These are phyloP conservation scores for Nakataea oryzae DNA, from an alignment of 2,329 filamentous ascomycete genomes.

Conservation along the genomic window DNA sequence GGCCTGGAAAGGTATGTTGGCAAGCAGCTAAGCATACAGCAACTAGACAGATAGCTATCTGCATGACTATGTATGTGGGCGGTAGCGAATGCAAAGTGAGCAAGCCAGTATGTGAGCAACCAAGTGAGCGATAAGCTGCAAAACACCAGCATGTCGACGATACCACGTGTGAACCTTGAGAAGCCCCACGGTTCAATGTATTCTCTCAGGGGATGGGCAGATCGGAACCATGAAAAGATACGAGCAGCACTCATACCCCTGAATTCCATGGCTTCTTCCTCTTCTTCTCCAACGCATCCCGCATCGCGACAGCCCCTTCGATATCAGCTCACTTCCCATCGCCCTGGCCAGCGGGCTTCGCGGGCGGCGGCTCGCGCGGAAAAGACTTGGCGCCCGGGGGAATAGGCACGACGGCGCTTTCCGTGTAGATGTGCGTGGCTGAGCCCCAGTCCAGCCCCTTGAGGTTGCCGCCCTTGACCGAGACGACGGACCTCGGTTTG, in stretches of 20 bases:
- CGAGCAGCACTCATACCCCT: neutral
- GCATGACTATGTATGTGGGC: too few relatives aligned
- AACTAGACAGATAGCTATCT: neutral
- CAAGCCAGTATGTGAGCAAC: neutral
- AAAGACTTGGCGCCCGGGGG: slow-evolving; percentile 19
- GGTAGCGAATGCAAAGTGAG: neutral
- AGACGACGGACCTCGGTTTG: slow-evolving; percentile 22
- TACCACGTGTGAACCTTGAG: neutral
- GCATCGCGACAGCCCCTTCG: too few relatives aligned
- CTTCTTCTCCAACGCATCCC: neutral
- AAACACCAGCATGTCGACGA: neutral
- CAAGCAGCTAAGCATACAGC: too few relatives aligned
- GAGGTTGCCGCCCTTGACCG: slow-evolving; percentile 35
- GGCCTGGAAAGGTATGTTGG: too few relatives aligned
- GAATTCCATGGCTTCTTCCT: too few relatives aligned
- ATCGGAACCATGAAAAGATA: neutral
- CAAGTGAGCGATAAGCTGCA: neutral
- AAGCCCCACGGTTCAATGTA: neutral
- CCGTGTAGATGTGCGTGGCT: slow-evolving; percentile 33
- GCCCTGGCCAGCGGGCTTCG: too few relatives aligned
- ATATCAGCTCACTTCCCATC: neutral
- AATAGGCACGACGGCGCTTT: slow-evolving; percentile 31
- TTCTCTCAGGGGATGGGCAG: neutral
- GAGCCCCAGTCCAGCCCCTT: slow-evolving; percentile 27
- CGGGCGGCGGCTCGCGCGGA: slow-evolving; percentile 5